Evolutionary conservation across 2,329 filamentous ascomycete genomes (phyloP).

Genomic region (Fusarium hainanense): DNA sequence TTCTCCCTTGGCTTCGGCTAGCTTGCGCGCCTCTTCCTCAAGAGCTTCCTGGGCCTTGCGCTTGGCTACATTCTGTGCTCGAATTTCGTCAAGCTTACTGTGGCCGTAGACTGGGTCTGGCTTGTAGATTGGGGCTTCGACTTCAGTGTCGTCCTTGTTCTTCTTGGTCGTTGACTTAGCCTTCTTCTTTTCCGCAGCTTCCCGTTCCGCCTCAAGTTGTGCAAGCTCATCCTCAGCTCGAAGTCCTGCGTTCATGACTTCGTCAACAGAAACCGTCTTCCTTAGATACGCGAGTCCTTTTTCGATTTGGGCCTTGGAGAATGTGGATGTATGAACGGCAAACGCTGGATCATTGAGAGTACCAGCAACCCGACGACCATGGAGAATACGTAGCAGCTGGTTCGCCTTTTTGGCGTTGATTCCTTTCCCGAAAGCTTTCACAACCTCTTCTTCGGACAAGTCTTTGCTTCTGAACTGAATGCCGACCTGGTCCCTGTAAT

Average conservation of each 20-base stretch:
- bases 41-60: slow-evolving; percentile 60
- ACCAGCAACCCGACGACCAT: slow-evolving; percentile 72
- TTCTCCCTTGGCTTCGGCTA: slow-evolving; percentile 56
- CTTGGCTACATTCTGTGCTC: slow-evolving; percentile 63
- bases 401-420: slow-evolving; percentile 62
- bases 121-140: slow-evolving; percentile 42
- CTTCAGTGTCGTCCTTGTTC: slow-evolving; percentile 38
- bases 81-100: slow-evolving; percentile 67
- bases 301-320: slow-evolving; percentile 54
- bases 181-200: slow-evolving; percentile 38
- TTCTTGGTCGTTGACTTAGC: slow-evolving; percentile 35
- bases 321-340: slow-evolving; percentile 59
- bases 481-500: slow-evolving; percentile 66
- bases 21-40: slow-evolving; percentile 55
- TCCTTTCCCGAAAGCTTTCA: slow-evolving; percentile 61
- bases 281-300: slow-evolving; percentile 67
- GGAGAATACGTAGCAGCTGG: slow-evolving; percentile 66
- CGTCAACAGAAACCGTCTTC: slow-evolving; percentile 65
- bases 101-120: slow-evolving; percentile 67
- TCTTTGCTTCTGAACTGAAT: slow-evolving; percentile 64
- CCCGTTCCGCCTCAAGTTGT: slow-evolving; percentile 58
- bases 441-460: slow-evolving; percentile 60
- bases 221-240: slow-evolving; percentile 72
- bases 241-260: slow-evolving; percentile 69
- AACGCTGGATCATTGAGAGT: slow-evolving; percentile 70